phyloP scores from a whole-genome alignment of 75 land plant genomes.

The Pinus taeda region DNA sequence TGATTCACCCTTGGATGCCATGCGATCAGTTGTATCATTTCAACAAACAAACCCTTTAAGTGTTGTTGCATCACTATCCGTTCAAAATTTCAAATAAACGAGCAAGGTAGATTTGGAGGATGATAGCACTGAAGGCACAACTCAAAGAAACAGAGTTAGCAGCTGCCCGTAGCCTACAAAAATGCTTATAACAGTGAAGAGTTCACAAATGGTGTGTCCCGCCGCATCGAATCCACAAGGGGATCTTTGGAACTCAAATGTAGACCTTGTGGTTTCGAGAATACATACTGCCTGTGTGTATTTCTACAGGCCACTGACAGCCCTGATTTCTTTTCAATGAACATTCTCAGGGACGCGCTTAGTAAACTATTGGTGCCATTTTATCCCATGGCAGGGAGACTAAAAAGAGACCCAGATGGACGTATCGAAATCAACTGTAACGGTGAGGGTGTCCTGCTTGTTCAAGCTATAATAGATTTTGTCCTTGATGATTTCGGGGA shows the following conservation, averaged over 20 bases:
- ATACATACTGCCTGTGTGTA: constrained; percentile 60
- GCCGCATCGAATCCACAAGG: constrained; percentile 37
- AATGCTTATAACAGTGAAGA: constrained; percentile 15
- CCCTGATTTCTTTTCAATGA: constrained; percentile 32
- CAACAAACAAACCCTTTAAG: too few species aligned
- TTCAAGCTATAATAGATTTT: constrained; percentile 44
- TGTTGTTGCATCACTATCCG: too few species aligned
- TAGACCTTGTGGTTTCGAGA: constrained; percentile 51
- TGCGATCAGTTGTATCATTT: too few species aligned
- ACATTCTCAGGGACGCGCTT: constrained; percentile 39
- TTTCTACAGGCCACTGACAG: constrained; percentile 39
- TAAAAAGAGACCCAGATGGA: constrained; percentile 34
- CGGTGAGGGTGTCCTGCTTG: constrained; percentile 59
- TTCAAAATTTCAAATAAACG: too few species aligned
- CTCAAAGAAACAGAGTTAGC: too few species aligned
- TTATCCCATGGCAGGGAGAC: constrained; percentile 77
- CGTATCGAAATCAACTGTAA: constrained; percentile 65
- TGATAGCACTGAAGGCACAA: too few species aligned
- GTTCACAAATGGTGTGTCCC: constrained; percentile 30
- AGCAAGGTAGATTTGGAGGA: too few species aligned
- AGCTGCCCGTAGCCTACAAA: too few species aligned
- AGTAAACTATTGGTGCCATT: constrained; percentile 53
- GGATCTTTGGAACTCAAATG: constrained; percentile 56
- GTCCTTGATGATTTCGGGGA: constrained; percentile 44
- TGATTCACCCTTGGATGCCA: too few species aligned